These are phyloP conservation scores for Suillus weaverae DNA, from an alignment of 768 basidiomycete genomes.

Conservation along the genomic window DNA sequence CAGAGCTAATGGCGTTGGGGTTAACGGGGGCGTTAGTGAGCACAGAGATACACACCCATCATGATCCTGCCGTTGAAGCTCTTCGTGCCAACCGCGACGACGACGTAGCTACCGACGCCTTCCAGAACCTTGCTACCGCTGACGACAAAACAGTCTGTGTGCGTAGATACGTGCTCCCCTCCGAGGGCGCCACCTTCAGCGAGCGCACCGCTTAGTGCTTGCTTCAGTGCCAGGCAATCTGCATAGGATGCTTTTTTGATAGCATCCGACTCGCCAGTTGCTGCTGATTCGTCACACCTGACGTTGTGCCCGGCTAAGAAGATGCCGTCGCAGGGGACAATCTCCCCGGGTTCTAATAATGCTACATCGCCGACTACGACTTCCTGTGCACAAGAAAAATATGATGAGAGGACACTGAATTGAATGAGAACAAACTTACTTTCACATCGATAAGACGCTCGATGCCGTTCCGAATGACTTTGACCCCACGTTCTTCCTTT, in stretches of 20 bases:
- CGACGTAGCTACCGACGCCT: slow-evolving; percentile 90
- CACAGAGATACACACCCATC: slow-evolving; percentile 67
- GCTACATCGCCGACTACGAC: slow-evolving; percentile 94
- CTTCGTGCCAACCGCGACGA: slow-evolving; percentile 88
- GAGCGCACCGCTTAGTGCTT: slow-evolving; percentile 27
- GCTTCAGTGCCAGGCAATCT: slow-evolving; percentile 60
- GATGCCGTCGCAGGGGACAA: slow-evolving; percentile 94
- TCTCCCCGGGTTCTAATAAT: slow-evolving; percentile 91
- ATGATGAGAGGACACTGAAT: background rate
- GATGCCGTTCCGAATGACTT: slow-evolving; percentile 71
- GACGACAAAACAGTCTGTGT: slow-evolving; percentile 90
- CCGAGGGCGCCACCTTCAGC: slow-evolving; percentile 25
- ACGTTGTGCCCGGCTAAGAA: slow-evolving; percentile 92
- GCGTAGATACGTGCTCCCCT: slow-evolving; percentile 36
- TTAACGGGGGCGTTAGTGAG: background rate
- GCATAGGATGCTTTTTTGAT: slow-evolving; percentile 85
- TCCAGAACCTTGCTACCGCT: slow-evolving; percentile 93
- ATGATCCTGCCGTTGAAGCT: slow-evolving; percentile 97
- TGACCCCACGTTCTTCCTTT: slow-evolving; percentile 91
- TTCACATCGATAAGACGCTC: slow-evolving; percentile 82
- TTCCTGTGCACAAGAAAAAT: slow-evolving; percentile 48
- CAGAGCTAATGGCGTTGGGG: slow-evolving; percentile 54
- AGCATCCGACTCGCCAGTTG: slow-evolving; percentile 95
- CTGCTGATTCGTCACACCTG: slow-evolving; percentile 93
- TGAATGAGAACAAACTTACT: slow-evolving; percentile 36